phyloP scores from a whole-genome alignment of 192 early-diverging fungal species.

The Coemansia sp. region DNA sequence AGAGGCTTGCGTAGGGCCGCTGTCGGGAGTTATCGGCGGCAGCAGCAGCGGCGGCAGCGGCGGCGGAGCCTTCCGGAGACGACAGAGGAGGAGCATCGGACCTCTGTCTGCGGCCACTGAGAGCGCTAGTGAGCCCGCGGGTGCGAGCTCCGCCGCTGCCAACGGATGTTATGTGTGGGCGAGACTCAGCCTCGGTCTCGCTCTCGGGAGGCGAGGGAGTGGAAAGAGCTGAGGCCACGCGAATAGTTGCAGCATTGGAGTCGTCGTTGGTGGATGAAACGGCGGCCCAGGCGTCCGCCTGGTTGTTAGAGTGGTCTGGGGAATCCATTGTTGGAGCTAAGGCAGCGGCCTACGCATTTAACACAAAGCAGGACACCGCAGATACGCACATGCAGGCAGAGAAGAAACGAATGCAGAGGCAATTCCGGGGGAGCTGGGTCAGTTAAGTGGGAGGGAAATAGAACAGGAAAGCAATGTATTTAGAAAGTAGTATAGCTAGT shows the following conservation, averaged over 20 bases:
- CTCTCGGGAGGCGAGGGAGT: neutral
- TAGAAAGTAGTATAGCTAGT: neutral
- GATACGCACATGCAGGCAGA: neutral
- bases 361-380: neutral
- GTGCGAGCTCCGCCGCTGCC: slow-evolving; percentile 9
- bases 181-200: neutral
- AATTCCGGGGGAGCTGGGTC: neutral
- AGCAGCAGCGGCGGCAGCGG: neutral
- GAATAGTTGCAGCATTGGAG: neutral
- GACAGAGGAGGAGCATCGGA: slow-evolving; percentile 22
- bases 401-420: slow-evolving; percentile 3
- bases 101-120: slow-evolving; percentile 43
- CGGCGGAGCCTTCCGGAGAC: neutral
- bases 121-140: slow-evolving; percentile 45
- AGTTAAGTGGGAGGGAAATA: neutral
- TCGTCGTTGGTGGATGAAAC: neutral
- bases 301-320: slow-evolving; percentile 13
- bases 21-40: slow-evolving; percentile 6
- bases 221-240: neutral
- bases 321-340: slow-evolving; percentile 1
- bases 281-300: slow-evolving; percentile 36
- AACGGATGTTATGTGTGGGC: neutral
- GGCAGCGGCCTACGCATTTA: neutral
- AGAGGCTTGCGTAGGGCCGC: slow-evolving; percentile 13
- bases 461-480: no score